phyloP scores from a whole-genome alignment of 1,139 yeast genomes.

The Casaregolazyma suthepensis region DNA sequence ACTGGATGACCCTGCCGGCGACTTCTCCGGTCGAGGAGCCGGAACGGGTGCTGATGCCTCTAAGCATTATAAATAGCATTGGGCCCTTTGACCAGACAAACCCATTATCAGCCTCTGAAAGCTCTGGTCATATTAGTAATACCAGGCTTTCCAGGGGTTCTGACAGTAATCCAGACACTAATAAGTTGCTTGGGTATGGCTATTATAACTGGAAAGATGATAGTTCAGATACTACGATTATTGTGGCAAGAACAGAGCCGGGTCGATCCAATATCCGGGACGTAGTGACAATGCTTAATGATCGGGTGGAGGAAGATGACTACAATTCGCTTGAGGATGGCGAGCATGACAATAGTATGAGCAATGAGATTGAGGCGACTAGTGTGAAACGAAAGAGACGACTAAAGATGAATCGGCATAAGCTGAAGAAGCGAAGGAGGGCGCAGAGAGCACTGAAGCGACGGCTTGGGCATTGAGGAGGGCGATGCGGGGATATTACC shows the following conservation, averaged over 20 bases:
- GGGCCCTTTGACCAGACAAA: slow-evolving; percentile 10
- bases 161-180: not conserved
- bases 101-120: not conserved
- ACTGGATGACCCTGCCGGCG: slow-evolving; percentile 10
- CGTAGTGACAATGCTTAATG: slow-evolving; percentile 13
- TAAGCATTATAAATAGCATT: slow-evolving; percentile 7
- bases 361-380: slow-evolving; percentile 23
- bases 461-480: slow-evolving; percentile 23
- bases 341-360: slow-evolving; percentile 6
- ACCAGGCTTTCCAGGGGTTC: not conserved
- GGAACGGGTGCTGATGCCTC: slow-evolving; percentile 7
- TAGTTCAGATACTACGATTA: slow-evolving; percentile 13
- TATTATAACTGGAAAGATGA: slow-evolving; percentile 10
- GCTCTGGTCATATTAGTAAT: not conserved
- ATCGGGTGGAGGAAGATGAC: slow-evolving; percentile 12
- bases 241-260: slow-evolving; percentile 15
- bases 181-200: slow-evolving; percentile 7
- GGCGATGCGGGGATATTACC: not conserved
- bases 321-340: slow-evolving; percentile 12
- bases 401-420: slow-evolving; percentile 43
- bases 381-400: slow-evolving; percentile 41
- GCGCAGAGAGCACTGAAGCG: slow-evolving; percentile 38
- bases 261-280: slow-evolving; percentile 15
- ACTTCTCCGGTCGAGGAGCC: slow-evolving; percentile 9
- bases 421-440: slow-evolving; percentile 41